A percentile compares a stretch with the other conserved stretches of the same genome.
Evolutionary conservation across 805 yeast genomes (phyloP).

Genomic region (Sugiyamaella chiloensis): DNA sequence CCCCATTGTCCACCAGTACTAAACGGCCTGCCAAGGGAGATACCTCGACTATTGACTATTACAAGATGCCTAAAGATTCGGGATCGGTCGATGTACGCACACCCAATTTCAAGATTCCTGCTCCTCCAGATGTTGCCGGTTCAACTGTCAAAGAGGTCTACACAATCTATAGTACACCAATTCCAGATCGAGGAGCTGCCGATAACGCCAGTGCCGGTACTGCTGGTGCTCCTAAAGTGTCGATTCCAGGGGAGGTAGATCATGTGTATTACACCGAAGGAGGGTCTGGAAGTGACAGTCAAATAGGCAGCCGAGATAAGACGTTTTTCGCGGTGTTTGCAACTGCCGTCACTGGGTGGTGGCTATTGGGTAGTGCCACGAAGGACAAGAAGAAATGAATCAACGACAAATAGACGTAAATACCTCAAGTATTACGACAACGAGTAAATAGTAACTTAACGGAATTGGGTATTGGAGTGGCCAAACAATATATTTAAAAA

Average conservation of each 20-base stretch:
- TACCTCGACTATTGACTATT: conserved; percentile 36
- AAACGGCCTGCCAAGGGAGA: conserved; percentile 32
- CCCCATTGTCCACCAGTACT: conserved; percentile 21
- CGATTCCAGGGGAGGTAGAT: conserved; percentile 13
- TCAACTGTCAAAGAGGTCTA: conserved; percentile 13
- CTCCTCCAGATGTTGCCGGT: conserved; percentile 28
- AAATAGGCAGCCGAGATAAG: conserved; percentile 32
- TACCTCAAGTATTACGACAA: no score
- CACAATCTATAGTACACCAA: conserved; percentile 13
- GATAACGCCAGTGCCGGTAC: conserved; percentile 25
- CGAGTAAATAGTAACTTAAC: no score
- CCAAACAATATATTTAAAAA: no score
- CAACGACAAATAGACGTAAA: no score
- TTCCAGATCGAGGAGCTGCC: conserved; percentile 26
- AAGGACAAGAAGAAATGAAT: conserved; percentile 17
- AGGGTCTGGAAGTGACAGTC: conserved; percentile 6
- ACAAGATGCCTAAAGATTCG: conserved; percentile 28
- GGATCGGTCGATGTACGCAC: not conserved
- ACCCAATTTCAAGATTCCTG: conserved; percentile 30
- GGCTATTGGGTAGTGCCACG: conserved; percentile 30
- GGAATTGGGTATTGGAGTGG: no score
- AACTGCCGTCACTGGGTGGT: conserved; percentile 37
- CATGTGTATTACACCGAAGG: conserved; percentile 4
- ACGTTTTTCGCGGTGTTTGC: conserved; percentile 31
- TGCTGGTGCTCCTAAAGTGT: conserved; percentile 20